Conservation (phyloP, 805 yeast genomes). For the Candida pini region DNA sequence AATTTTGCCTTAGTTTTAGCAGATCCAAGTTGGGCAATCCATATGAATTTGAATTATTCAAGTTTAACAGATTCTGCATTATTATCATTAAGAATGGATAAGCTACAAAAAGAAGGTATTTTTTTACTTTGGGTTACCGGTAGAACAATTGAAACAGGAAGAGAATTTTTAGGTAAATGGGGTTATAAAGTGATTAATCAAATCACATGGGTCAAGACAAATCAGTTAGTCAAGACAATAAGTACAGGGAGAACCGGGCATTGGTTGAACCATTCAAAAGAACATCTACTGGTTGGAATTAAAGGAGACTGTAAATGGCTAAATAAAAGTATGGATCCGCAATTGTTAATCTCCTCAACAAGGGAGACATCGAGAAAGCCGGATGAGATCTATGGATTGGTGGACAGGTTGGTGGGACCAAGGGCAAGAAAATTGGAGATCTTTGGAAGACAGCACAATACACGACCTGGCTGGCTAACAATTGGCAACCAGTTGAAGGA, state of each 20-base stretch:
- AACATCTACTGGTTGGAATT: slow-evolving; percentile 78
- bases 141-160: slow-evolving; percentile 82
- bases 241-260: slow-evolving; percentile 97
- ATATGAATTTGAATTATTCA: slow-evolving; percentile 75
- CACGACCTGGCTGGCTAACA: slow-evolving; percentile 86
- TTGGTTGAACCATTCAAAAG: slow-evolving; percentile 94
- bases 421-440: slow-evolving; percentile 78
- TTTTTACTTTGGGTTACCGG: slow-evolving; percentile 93
- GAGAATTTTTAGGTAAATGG: slow-evolving; percentile 72
- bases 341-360: slow-evolving; percentile 73
- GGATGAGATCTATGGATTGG: slow-evolving; percentile 80
- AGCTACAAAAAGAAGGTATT: slow-evolving; percentile 79
- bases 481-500: slow-evolving; percentile 76
- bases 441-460: slow-evolving; percentile 82
- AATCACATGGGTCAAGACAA: slow-evolving; percentile 84
- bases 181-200: slow-evolving; percentile 79
- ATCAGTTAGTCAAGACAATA: slow-evolving; percentile 81
- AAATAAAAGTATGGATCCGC: slow-evolving; percentile 60
- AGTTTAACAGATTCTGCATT: slow-evolving; percentile 76
- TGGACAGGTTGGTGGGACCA: slow-evolving; percentile 77
- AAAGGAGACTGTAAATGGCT: slow-evolving; percentile 80
- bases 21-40: slow-evolving; percentile 97
- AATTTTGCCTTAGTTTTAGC: slow-evolving; percentile 75
- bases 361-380: slow-evolving; percentile 90
- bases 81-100: slow-evolving; percentile 55